Base-by-base conservation (phyloP, 441 rosid genomes). In the Pelargonium cotyledonis region DNA sequence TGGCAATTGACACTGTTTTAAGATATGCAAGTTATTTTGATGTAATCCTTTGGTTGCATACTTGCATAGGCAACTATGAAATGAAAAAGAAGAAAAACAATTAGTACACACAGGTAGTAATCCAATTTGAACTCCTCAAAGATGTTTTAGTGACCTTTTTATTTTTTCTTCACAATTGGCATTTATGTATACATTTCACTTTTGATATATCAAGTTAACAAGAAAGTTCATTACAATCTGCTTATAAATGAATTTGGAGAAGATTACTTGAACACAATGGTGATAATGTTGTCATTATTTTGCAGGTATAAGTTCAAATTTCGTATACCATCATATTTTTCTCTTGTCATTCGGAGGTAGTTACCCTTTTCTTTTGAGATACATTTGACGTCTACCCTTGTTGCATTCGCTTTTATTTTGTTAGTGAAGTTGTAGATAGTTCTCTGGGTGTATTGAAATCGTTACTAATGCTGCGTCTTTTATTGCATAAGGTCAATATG, bases 241-340 rank as follows among this genome's bases (percentile, higher is more conserved):
- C 47, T 43, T 43, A 43, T 43, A 8, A 8, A 43, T 43, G 47
- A 43, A 8, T 4, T 43, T 10, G 12, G 12, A 43, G 47, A 10
- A 43, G 9, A 43, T 43, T 43, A 43, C 47, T 7, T 7, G 12
- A 43, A 43, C 47, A 43, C 47, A 43, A 43, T 43, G 47, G 2
- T 43, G 65, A 51, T 44, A 4, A 49, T 15, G n/a, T 65, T 38
- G 72, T 35, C 40, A 18, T 65, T 66, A 68, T 53, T 72, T 81
- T 81, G 79, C 93, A 94, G 98, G 98, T 94, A 91, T 85, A 80
- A 87, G 78, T 88, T 94, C 92, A 94, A 94, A 78, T 91, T 94
- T 80, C 96, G 71, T 71, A 88, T 91, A 77, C 97, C 98, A 63
- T 88, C 98, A 44, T 94, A 94, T 79, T 94, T 94, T 80, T 89